Conservation (phyloP, 2,329 filamentous ascomycete species). For the Paramyrothecium sp. region DNA sequence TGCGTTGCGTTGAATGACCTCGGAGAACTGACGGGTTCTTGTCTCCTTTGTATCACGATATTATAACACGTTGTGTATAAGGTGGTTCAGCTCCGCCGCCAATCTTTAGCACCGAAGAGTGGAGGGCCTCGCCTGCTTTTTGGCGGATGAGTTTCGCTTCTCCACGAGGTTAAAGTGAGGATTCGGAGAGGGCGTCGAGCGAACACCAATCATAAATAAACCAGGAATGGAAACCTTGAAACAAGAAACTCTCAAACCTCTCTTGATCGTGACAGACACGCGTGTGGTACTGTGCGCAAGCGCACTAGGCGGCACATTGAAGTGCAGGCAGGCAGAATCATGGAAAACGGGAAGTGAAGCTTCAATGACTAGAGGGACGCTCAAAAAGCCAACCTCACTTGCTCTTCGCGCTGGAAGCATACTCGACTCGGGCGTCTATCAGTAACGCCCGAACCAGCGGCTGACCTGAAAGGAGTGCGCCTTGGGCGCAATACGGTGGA, state of each 20-base stretch:
- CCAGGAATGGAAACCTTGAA: conserved; percentile 27
- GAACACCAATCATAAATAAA: conserved; percentile 43
- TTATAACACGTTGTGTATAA: conserved; percentile 37
- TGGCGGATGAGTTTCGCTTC: conserved; percentile 38
- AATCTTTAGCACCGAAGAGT: conserved; percentile 68
- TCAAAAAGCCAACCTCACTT: too few relatives aligned
- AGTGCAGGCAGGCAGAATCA: not conserved
- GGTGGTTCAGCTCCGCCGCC: conserved; percentile 63
- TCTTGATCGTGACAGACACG: conserved; percentile 2
- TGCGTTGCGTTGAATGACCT: conserved; percentile 29
- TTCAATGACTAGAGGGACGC: not conserved
- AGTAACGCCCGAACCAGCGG: too few relatives aligned
- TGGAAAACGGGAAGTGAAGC: not conserved
- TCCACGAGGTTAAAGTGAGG: conserved; percentile 73
- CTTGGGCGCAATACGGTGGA: too few relatives aligned
- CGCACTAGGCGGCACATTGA: too few relatives aligned
- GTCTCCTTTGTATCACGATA: conserved; percentile 51
- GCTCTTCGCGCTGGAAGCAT: too few relatives aligned
- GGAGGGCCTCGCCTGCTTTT: conserved; percentile 40
- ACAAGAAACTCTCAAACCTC: conserved; percentile 3
- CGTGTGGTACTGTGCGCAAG: not conserved
- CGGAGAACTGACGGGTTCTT: conserved; percentile 33
- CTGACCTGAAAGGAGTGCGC: too few relatives aligned
- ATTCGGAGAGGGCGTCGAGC: conserved; percentile 62
- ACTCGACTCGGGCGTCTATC: too few relatives aligned